phyloP scores from a whole-genome alignment of 495 filamentous ascomycete genomes.

The Annulohypoxylon bovei region DNA sequence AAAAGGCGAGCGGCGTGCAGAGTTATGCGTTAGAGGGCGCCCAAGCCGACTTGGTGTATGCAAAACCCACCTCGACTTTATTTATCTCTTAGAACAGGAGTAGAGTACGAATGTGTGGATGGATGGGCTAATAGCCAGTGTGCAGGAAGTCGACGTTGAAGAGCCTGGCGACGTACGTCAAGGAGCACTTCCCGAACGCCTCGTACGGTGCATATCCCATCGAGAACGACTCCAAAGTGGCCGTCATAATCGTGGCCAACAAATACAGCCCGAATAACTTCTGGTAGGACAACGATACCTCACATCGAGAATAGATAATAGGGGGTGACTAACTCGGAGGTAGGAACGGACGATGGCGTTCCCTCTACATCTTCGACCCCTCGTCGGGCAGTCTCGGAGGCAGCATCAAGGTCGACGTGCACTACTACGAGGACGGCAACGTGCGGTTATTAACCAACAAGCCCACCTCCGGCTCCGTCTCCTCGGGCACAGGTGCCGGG shows the following conservation, averaged over 20 bases:
- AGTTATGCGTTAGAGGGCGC: conserved; percentile 82
- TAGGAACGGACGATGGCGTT: conserved; percentile 97
- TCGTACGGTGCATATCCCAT: conserved; percentile 83
- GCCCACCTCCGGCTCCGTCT: conserved; percentile 67
- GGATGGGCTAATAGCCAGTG: conserved; percentile 9
- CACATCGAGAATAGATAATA: neutral
- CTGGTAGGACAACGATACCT: conserved; percentile 67
- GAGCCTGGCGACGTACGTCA: conserved; percentile 76
- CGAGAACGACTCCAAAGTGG: conserved; percentile 76
- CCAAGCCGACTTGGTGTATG: conserved; percentile 82
- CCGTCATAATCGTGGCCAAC: conserved; percentile 87
- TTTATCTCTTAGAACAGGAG: neutral
- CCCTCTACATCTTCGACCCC: conserved; percentile 80
- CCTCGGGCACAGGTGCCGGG: conserved; percentile 69
- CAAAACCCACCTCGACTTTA: neutral
- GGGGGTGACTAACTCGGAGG: neutral
- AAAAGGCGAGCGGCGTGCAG: conserved; percentile 87
- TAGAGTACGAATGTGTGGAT: neutral
- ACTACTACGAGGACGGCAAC: conserved; percentile 99
- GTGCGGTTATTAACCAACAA: conserved; percentile 90
- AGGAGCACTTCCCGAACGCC: conserved; percentile 88
- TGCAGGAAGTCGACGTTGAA: conserved; percentile 82
- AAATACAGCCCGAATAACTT: conserved; percentile 98
- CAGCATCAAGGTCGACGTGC: conserved; percentile 84
- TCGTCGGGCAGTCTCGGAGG: conserved; percentile 70